Conservation (phyloP, 768 basidiomycete genomes). For the Leccinum arenicola region DNA sequence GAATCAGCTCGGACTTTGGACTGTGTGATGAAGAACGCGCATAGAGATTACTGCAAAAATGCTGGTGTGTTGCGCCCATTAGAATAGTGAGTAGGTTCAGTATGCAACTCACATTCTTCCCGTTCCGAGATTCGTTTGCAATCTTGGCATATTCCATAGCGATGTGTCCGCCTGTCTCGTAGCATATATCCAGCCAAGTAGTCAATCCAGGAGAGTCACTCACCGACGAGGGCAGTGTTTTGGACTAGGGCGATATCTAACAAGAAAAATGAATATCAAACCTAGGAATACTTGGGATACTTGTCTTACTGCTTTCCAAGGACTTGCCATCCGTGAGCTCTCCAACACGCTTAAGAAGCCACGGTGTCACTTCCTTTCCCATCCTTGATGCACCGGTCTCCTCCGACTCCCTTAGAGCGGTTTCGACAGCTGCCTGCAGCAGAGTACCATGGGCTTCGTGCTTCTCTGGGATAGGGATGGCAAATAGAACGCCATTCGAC, state of each 20-base stretch:
- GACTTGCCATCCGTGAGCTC: constrained; percentile 79
- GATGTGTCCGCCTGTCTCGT: constrained; percentile 65
- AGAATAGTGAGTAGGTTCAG: neutral
- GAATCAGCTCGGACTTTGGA: neutral
- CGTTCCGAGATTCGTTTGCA: constrained; percentile 15
- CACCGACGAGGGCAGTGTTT: constrained; percentile 85
- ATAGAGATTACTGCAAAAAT: constrained; percentile 5
- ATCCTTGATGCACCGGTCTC: constrained; percentile 71
- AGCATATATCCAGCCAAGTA: constrained; percentile 1
- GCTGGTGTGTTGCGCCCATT: constrained; percentile 8
- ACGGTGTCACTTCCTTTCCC: constrained; percentile 94
- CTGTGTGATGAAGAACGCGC: neutral
- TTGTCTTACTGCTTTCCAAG: constrained; percentile 60
- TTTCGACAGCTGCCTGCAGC: constrained; percentile 78
- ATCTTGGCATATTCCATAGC: constrained; percentile 72
- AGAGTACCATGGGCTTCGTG: constrained; percentile 63
- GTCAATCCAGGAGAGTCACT: constrained; percentile 18
- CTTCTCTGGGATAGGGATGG: constrained; percentile 82
- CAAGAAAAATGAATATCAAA: constrained; percentile 1
- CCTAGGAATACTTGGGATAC: neutral
- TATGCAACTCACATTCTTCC: constrained; percentile 17
- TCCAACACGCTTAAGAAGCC: constrained; percentile 80
- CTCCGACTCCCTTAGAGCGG: constrained; percentile 81
- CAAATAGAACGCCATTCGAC: constrained; percentile 77
- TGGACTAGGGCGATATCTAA: constrained; percentile 84